Evolutionary conservation across 2,329 filamentous ascomycete genomes (phyloP).

Genomic region (Teratosphaeria zuluensis): DNA sequence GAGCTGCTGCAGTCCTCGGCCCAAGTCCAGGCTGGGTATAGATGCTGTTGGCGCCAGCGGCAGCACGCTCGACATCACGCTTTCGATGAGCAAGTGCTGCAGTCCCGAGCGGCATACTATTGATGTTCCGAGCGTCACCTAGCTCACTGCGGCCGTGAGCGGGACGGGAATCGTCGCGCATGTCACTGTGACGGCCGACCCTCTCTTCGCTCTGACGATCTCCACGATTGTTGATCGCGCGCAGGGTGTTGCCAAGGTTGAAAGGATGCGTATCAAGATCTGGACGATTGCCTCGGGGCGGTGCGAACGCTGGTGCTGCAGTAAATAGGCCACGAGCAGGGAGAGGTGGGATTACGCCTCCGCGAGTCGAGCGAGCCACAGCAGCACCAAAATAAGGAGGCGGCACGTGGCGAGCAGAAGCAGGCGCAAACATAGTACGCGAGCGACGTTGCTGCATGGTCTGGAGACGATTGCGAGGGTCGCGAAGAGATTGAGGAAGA

Average conservation of each 20-base stretch:
- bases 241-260: constrained; percentile 12
- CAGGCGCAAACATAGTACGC: not conserved
- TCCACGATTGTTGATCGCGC: constrained; percentile 5
- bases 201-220: not conserved
- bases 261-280: constrained; percentile 13
- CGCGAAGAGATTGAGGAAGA: not conserved
- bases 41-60: too few species aligned
- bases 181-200: not conserved
- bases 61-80: not conserved
- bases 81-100: not conserved
- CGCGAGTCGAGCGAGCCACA: not conserved
- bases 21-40: too few species aligned
- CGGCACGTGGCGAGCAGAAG: not conserved
- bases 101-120: not conserved
- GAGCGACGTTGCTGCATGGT: not conserved
- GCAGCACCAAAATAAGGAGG: not conserved
- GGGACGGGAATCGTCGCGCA: not conserved
- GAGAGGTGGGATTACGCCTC: not conserved
- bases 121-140: not conserved
- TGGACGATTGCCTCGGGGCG: not conserved
- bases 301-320: not conserved
- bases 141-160: not conserved
- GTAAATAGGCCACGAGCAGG: not conserved
- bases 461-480: not conserved
- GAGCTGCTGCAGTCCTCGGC: too few species aligned